phyloP scores from a whole-genome alignment of 2,329 filamentous ascomycete species.

The Chaetomiaceae sp. region DNA sequence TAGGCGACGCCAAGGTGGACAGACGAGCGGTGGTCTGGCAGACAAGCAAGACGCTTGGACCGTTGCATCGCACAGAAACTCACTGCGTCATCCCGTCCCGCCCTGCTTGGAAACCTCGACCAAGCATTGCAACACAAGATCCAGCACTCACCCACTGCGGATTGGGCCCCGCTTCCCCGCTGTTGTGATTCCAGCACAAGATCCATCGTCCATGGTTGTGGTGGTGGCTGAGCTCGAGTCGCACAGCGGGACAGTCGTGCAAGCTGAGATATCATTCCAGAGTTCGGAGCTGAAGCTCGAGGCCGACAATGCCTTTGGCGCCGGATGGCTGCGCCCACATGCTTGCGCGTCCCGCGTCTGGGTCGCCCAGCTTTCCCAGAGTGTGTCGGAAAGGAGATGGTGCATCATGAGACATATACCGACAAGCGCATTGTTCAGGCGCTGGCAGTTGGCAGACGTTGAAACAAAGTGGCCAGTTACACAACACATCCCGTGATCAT shows the following conservation, averaged over 20 bases:
- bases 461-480: not conserved
- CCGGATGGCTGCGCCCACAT: not conserved
- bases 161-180: not conserved
- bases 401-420: not conserved
- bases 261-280: not conserved
- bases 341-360: slow-evolving; percentile 3
- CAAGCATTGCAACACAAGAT: slow-evolving; percentile 9
- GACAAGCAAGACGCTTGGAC: too few species aligned
- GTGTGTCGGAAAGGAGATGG: not conserved
- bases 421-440: not conserved
- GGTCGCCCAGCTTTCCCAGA: too few species aligned
- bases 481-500: not conserved
- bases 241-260: not conserved
- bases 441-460: not conserved
- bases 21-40: too few species aligned
- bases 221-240: not conserved
- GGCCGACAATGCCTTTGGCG: too few species aligned
- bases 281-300: not conserved
- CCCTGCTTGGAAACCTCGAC: too few species aligned
- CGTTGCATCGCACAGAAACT: not conserved
- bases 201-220: not conserved
- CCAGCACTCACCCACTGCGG: not conserved
- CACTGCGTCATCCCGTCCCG: too few species aligned
- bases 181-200: not conserved
- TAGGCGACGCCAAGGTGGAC: too few species aligned